These are phyloP conservation scores for Penicillium bovifimosum DNA, from an alignment of 495 filamentous ascomycete genomes.

Conservation along the genomic window DNA sequence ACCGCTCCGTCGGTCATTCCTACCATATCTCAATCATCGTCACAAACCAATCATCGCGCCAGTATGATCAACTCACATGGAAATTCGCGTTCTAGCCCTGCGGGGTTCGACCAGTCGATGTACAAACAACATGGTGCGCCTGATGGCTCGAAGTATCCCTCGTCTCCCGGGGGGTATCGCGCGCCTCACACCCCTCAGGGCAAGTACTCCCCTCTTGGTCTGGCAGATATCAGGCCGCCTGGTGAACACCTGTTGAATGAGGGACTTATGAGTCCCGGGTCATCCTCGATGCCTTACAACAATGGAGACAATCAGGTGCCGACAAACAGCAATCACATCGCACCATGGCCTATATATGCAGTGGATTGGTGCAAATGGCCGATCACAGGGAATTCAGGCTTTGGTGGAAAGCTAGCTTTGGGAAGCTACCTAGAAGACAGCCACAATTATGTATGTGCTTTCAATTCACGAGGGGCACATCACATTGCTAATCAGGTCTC, in stretches of 20 bases:
- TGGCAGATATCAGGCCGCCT: constrained; percentile 83
- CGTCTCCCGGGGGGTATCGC: constrained; percentile 64
- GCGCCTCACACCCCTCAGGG: constrained; percentile 64
- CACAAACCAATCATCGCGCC: constrained; percentile 62
- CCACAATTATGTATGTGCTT: constrained; percentile 78
- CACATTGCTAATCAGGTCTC: constrained; percentile 13
- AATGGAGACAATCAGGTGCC: constrained; percentile 45
- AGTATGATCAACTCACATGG: constrained; percentile 57
- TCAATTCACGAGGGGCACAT: not conserved
- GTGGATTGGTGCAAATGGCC: constrained; percentile 99
- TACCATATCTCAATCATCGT: constrained; percentile 59
- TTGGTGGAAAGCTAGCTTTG: constrained; percentile 84
- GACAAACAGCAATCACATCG: constrained; percentile 82
- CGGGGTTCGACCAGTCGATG: constrained; percentile 63
- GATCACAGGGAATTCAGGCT: constrained; percentile 58
- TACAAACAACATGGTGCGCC: constrained; percentile 67
- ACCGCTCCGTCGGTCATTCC: constrained; percentile 66
- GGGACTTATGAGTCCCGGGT: constrained; percentile 40
- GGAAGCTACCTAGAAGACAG: constrained; percentile 97
- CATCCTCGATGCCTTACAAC: constrained; percentile 29
- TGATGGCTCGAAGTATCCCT: constrained; percentile 61
- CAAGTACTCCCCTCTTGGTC: constrained; percentile 77
- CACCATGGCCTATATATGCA: constrained; percentile 91
- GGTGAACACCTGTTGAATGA: constrained; percentile 73
- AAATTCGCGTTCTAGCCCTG: constrained; percentile 82